Evolutionary conservation across 2,329 filamentous ascomycete genomes (phyloP).

Genomic region (Lomentospora prolificans): DNA sequence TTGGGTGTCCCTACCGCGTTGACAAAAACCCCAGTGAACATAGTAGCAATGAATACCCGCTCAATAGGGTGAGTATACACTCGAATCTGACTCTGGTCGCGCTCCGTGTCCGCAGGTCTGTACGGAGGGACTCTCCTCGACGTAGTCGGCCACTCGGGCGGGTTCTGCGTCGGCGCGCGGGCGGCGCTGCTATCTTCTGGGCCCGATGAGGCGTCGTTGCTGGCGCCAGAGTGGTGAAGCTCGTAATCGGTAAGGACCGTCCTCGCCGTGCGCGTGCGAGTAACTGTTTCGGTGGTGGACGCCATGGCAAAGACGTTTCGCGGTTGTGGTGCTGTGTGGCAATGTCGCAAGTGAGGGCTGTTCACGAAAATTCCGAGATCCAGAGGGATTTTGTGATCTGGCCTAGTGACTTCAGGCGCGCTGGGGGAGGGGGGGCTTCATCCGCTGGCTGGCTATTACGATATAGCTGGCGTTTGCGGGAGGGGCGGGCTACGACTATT

Average conservation of each 20-base stretch:
- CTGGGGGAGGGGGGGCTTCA: too few species aligned
- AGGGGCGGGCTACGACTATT: too few species aligned
- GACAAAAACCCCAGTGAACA: conserved; percentile 16
- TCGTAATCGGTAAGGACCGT: conserved; percentile 34
- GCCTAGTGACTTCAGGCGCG: too few species aligned
- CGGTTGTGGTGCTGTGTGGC: conserved; percentile 3
- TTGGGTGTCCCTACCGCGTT: conserved; percentile 14
- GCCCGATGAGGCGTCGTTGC: not conserved
- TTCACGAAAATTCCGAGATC: too few species aligned
- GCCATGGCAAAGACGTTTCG: conserved; percentile 11
- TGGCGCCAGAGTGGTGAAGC: conserved; percentile 28
- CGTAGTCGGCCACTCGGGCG: conserved; percentile 14
- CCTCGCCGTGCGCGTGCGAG: conserved; percentile 23
- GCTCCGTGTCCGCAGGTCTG: conserved; percentile 14
- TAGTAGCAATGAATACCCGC: conserved; percentile 14
- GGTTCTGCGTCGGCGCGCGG: conserved; percentile 7
- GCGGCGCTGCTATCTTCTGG: not conserved
- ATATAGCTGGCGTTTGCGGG: too few species aligned
- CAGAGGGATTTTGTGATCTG: too few species aligned
- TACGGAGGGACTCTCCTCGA: conserved; percentile 16
- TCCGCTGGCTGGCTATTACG: too few species aligned
- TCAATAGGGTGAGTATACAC: conserved; percentile 14
- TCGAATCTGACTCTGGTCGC: conserved; percentile 13
- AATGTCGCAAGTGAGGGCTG: not conserved
- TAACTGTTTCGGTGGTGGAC: conserved; percentile 29